A percentile compares a stretch with the other conserved stretches of the same genome.
phyloP scores from a whole-genome alignment of 192 early-diverging fungal genomes.

The Oehlia diaphana region DNA sequence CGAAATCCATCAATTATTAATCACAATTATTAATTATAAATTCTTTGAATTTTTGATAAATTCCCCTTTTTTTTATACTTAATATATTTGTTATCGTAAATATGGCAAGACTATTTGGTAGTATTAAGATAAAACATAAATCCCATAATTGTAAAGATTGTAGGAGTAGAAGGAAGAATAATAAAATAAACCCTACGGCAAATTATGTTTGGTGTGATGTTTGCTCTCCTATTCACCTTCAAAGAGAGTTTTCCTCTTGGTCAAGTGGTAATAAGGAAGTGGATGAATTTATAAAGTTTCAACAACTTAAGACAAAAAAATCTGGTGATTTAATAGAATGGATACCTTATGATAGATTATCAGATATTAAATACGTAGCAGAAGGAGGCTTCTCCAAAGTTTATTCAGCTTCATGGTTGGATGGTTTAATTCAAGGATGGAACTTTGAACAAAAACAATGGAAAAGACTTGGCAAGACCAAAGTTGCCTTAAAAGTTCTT shows the following conservation, averaged over 20 bases:
- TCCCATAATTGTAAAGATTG: neutral
- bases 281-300: neutral
- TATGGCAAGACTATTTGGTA: too few relatives aligned
- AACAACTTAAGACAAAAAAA: constrained; percentile 2
- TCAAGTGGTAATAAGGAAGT: neutral
- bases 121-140: neutral
- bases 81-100: too few relatives aligned
- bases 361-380: neutral
- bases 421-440: constrained; percentile 1
- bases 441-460: neutral
- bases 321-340: neutral
- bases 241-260: neutral
- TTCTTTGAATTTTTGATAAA: too few relatives aligned
- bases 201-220: neutral
- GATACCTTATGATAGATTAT: neutral
- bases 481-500: constrained; percentile 2
- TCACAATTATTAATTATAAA: too few relatives aligned
- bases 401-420: neutral
- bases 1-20: too few relatives aligned
- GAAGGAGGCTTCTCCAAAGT: neutral
- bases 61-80: too few relatives aligned
- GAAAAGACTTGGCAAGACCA: neutral
- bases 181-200: neutral
- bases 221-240: neutral
- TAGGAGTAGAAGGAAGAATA: neutral